Percentiles rank a stretch among this genome's conserved stretches.
Conservation (phyloP, 768 basidiomycete genomes). For the Amanita phalloides region DNA sequence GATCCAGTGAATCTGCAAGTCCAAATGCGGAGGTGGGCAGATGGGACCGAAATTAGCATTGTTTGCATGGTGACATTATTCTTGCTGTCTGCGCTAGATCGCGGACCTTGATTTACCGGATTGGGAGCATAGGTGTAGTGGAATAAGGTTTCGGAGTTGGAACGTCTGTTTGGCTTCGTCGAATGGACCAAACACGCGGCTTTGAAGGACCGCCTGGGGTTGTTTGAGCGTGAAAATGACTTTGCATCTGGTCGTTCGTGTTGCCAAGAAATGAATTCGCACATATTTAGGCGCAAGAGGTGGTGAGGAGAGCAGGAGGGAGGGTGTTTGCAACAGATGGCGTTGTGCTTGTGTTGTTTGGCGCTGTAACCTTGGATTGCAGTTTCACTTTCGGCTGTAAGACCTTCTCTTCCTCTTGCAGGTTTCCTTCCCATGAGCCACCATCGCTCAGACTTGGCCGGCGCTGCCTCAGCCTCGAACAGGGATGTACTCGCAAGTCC, state of each 20-base stretch:
- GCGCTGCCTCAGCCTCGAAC: conserved; percentile 32
- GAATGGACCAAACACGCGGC: conserved; percentile 6
- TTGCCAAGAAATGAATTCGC: background rate
- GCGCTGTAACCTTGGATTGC: conserved; percentile 25
- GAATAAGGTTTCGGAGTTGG: conserved; percentile 20
- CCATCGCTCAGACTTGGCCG: conserved; percentile 13
- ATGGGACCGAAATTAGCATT: too few relatives aligned
- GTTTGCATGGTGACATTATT: background rate
- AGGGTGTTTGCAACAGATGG: conserved; percentile 27
- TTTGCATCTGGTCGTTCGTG: background rate
- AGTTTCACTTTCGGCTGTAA: conserved; percentile 21
- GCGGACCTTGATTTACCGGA: background rate
- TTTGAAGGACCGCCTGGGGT: background rate
- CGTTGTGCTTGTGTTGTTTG: conserved; percentile 31
- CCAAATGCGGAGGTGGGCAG: too few relatives aligned
- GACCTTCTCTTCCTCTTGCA: conserved; percentile 16
- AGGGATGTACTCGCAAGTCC: conserved; percentile 44
- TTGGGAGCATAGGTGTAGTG: conserved; percentile 8
- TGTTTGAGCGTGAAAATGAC: background rate
- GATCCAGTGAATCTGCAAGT: too few relatives aligned
- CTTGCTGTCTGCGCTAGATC: background rate
- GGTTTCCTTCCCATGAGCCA: conserved; percentile 14
- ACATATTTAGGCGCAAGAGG: background rate
- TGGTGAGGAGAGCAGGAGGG: background rate
- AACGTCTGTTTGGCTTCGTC: conserved; percentile 12